A percentile compares a stretch with the other conserved stretches of the same genome.
Evolutionary conservation across 176 grass and related monocot genomes (phyloP).

Genomic region (Raddia distichophylla): DNA sequence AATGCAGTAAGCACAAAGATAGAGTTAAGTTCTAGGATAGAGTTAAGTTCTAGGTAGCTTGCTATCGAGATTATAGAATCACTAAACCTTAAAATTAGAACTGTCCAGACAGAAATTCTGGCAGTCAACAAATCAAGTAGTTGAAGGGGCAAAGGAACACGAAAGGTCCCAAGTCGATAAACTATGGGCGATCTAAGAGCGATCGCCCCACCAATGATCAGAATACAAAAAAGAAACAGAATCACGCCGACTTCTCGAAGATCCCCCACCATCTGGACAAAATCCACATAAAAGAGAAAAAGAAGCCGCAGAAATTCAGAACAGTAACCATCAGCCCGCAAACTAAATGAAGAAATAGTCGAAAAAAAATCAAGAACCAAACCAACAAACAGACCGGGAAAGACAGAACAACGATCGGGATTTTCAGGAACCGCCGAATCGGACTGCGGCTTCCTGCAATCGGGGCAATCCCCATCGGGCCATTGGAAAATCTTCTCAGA

Average conservation of each 20-base stretch:
- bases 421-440: not conserved
- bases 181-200: conserved; percentile 2
- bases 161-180: not conserved
- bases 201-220: conserved; percentile 7
- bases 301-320: conserved; percentile 1
- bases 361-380: not conserved
- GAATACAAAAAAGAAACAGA: not conserved
- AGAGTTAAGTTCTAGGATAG: no score
- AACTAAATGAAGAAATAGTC: not conserved
- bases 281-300: not conserved
- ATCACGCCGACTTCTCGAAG: not conserved
- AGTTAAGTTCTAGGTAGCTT: not conserved
- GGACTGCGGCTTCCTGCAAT: conserved; percentile 3
- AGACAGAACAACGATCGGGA: not conserved
- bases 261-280: conserved; percentile 22
- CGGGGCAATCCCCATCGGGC: not conserved
- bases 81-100: not conserved
- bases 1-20: not conserved
- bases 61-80: not conserved
- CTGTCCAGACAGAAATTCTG: not conserved
- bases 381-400: not conserved
- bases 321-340: not conserved
- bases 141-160: not conserved
- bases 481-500: not conserved
- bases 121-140: not conserved